Evolutionary conservation across 495 filamentous ascomycete genomes (phyloP).

Genomic region (Penicillium odoratum): DNA sequence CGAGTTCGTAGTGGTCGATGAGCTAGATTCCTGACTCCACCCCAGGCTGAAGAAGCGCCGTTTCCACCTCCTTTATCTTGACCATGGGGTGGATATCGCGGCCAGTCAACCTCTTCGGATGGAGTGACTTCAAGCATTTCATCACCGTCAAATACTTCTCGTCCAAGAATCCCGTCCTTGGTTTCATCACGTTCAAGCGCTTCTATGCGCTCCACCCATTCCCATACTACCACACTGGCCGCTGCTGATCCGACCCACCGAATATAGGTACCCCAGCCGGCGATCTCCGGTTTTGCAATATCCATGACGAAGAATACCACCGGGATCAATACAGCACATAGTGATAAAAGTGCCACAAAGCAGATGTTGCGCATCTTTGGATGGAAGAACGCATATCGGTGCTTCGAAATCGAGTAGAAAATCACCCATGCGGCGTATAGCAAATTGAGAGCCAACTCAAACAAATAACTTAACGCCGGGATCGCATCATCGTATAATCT

Average conservation of each 20-base stretch:
- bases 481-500: slow-evolving; percentile 82
- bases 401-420: slow-evolving; percentile 91
- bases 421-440: slow-evolving; percentile 95
- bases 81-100: slow-evolving; percentile 36
- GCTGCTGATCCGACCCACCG: slow-evolving; percentile 96
- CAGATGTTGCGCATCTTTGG: slow-evolving; percentile 89
- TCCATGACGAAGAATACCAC: slow-evolving; percentile 96
- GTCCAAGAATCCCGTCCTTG: slow-evolving; percentile 90
- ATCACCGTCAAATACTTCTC: slow-evolving; percentile 95
- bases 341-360: slow-evolving; percentile 76
- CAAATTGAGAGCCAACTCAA: slow-evolving; percentile 83
- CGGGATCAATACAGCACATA: slow-evolving; percentile 80
- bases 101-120: slow-evolving; percentile 57
- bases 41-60: slow-evolving; percentile 47
- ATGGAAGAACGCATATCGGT: slow-evolving; percentile 91
- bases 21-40: slow-evolving; percentile 40
- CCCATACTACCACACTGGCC: slow-evolving; percentile 97
- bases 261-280: slow-evolving; percentile 96
- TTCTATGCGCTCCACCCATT: slow-evolving; percentile 99
- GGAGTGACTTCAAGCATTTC: slow-evolving; percentile 85
- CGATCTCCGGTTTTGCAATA: slow-evolving; percentile 81
- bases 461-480: slow-evolving; percentile 89
- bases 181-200: slow-evolving; percentile 92
- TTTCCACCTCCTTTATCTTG: slow-evolving; percentile 40
- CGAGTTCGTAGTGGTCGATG: slow-evolving; percentile 42